Percentiles rank a stretch among this genome's conserved stretches.
Conservation (phyloP, 2,329 filamentous ascomycete species). For the Torrubiella hemipterigena region DNA sequence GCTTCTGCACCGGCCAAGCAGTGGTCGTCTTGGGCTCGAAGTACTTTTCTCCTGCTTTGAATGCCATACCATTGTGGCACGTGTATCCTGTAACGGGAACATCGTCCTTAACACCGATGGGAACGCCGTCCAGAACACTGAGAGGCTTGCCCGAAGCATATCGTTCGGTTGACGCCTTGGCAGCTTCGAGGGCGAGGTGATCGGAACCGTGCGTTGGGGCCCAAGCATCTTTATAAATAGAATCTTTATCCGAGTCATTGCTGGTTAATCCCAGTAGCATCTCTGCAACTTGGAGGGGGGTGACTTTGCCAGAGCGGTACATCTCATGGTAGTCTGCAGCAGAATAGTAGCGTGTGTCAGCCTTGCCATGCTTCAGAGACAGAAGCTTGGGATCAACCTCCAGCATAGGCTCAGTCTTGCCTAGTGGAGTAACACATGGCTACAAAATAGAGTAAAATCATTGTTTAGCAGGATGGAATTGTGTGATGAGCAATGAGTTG, state of each 20-base stretch:
- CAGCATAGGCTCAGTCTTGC: slow-evolving; percentile 22
- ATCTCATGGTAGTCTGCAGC: slow-evolving; percentile 65
- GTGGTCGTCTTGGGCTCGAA: slow-evolving; percentile 43
- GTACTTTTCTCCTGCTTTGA: slow-evolving; percentile 39
- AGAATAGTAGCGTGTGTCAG: slow-evolving; percentile 49
- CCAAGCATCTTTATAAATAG: slow-evolving; percentile 61
- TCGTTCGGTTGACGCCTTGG: slow-evolving; percentile 59
- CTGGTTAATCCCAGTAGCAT: slow-evolving; percentile 60
- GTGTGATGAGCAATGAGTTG: background rate
- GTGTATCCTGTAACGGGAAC: slow-evolving; percentile 59
- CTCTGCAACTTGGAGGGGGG: slow-evolving; percentile 60
- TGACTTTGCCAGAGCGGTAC: slow-evolving; percentile 57
- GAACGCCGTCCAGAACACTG: slow-evolving; percentile 68
- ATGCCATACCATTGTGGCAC: slow-evolving; percentile 50
- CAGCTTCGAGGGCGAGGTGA: slow-evolving; percentile 53
- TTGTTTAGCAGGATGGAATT: slow-evolving; percentile 1
- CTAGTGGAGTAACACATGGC: slow-evolving; percentile 45
- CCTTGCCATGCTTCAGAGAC: slow-evolving; percentile 24
- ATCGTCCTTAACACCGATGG: slow-evolving; percentile 77
- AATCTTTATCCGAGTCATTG: slow-evolving; percentile 37
- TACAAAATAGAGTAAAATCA: slow-evolving; percentile 17
- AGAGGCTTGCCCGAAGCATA: slow-evolving; percentile 56
- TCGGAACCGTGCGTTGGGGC: slow-evolving; percentile 46
- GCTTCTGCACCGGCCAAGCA: slow-evolving; percentile 57
- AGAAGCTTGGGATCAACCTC: slow-evolving; percentile 29